Conservation (phyloP, 768 basidiomycete species). For the Russula dissimulans region DNA sequence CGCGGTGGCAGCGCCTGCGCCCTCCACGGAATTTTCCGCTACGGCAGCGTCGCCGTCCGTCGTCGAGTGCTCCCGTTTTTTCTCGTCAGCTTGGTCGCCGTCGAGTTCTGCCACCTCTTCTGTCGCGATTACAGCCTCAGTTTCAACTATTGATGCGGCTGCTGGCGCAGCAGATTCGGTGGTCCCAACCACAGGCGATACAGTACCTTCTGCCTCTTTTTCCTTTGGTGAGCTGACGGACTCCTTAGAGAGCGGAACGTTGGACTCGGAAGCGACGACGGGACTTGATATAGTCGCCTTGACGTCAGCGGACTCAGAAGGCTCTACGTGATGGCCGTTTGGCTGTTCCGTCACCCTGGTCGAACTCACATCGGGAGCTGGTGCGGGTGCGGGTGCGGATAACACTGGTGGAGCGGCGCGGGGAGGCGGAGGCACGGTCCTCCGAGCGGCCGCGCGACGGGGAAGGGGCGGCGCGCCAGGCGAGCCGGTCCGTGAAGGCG, state of each 20-base stretch:
- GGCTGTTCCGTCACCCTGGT: neutral
- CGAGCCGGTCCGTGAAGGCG: slow-evolving; percentile 24
- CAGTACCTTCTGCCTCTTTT: neutral
- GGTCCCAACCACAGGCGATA: neutral
- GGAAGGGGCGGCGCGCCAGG: slow-evolving; percentile 53
- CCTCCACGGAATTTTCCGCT: neutral
- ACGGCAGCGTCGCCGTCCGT: neutral
- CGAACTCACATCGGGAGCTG: neutral
- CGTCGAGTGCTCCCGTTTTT: neutral
- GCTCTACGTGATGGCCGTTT: slow-evolving; percentile 5
- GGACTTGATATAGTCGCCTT: neutral
- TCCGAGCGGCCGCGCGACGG: slow-evolving; percentile 51
- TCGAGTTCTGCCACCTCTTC: neutral
- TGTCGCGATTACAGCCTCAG: neutral
- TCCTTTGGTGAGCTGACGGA: neutral
- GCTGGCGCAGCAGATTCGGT: neutral
- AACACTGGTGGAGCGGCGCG: neutral
- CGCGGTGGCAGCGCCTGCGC: neutral
- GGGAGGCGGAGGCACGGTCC: slow-evolving; percentile 23
- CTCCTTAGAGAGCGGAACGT: neutral
- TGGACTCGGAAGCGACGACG: neutral
- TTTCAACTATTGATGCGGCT: neutral
- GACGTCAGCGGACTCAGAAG: neutral
- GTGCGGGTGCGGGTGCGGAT: neutral
- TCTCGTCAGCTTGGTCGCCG: neutral